Evolutionary conservation across 2,329 filamentous ascomycete species (phyloP).

Genomic region (Lachnellula willkommii): DNA sequence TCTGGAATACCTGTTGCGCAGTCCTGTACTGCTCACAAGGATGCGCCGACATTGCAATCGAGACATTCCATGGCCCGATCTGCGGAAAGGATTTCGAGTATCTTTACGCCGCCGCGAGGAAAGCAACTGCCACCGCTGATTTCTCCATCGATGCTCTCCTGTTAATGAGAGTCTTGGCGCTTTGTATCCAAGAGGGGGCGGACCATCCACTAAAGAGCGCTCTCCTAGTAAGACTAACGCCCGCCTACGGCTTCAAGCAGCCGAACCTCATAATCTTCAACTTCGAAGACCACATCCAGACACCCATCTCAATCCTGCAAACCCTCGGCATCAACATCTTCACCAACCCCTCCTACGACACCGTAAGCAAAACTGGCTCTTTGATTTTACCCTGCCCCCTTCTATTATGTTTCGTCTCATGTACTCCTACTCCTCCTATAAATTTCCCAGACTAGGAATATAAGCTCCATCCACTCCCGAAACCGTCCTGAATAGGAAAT

Average conservation of each 20-base stretch:
- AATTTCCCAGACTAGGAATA: too few species aligned
- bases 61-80: slow-evolving; percentile 25
- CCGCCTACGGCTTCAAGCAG: slow-evolving; percentile 25
- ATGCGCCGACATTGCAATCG: slow-evolving; percentile 24
- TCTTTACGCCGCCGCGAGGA: slow-evolving; percentile 19
- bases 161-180: slow-evolving; percentile 27
- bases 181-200: slow-evolving; percentile 22
- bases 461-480: too few species aligned
- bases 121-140: slow-evolving; percentile 15
- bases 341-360: slow-evolving; percentile 26
- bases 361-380: neutral
- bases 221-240: slow-evolving; percentile 28
- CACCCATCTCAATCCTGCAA: slow-evolving; percentile 27
- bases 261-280: slow-evolving; percentile 29
- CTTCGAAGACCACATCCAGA: slow-evolving; percentile 26
- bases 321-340: slow-evolving; percentile 29
- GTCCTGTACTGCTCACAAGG: slow-evolving; percentile 25
- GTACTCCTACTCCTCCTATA: too few species aligned
- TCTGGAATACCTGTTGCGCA: slow-evolving; percentile 21
- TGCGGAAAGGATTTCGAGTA: slow-evolving; percentile 30
- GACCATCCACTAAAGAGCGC: slow-evolving; percentile 27
- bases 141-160: slow-evolving; percentile 27
- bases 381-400: too few species aligned
- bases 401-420: too few species aligned
- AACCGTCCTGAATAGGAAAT: too few species aligned